phyloP scores from a whole-genome alignment of 73 alveolate genomes.

The Tetrahymena borealis region DNA sequence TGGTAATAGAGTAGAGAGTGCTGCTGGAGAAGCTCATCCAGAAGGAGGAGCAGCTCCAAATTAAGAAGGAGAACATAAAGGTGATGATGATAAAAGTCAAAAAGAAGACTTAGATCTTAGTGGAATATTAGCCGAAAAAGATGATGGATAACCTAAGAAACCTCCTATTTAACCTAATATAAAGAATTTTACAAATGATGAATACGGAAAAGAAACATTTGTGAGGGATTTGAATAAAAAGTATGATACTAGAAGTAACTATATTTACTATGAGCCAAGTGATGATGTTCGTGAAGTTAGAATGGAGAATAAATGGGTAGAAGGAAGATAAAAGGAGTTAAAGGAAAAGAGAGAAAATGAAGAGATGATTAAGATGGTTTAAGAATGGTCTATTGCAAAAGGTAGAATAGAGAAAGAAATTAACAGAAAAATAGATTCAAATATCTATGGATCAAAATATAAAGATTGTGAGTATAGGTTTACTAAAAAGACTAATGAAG shows the following conservation, averaged over 20 bases:
- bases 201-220: background rate
- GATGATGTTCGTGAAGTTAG: slow-evolving; percentile 18
- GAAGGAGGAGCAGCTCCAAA: background rate
- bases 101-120: background rate
- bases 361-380: slow-evolving; percentile 19
- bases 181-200: background rate
- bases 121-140: background rate
- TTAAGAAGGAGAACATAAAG: background rate
- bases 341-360: slow-evolving; percentile 23
- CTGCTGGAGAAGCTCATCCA: background rate
- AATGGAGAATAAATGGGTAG: slow-evolving; percentile 12
- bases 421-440: slow-evolving; percentile 22
- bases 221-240: slow-evolving; percentile 1
- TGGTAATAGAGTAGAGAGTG: background rate
- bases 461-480: slow-evolving; percentile 1
- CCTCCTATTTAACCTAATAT: background rate
- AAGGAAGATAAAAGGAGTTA: slow-evolving; percentile 13
- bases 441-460: slow-evolving; percentile 28
- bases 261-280: slow-evolving; percentile 17
- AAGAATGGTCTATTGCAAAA: slow-evolving; percentile 27
- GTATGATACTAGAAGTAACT: slow-evolving; percentile 4
- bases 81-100: background rate
- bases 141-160: background rate
- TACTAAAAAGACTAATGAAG: background rate
- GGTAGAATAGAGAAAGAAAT: slow-evolving; percentile 37